Percentiles rank a stretch among this genome's conserved stretches.
phyloP scores from a whole-genome alignment of 164 flowering plant genomes.

The Chimonanthus praecox region DNA sequence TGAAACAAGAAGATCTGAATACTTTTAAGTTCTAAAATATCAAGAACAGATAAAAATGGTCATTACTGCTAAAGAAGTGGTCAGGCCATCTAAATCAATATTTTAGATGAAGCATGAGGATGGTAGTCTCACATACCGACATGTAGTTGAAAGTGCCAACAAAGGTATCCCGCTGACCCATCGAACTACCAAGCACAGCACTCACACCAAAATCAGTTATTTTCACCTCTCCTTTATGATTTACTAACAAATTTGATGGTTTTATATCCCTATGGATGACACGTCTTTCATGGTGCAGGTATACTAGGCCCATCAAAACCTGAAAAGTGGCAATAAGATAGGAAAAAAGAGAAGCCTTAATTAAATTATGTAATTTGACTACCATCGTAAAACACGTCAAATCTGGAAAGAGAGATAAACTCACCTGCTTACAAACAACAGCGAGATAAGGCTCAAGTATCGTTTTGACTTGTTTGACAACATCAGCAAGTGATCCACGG shows the following conservation, averaged over 20 bases:
- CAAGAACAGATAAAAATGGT: neutral
- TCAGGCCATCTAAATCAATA: too few relatives aligned
- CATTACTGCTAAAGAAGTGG: too few relatives aligned
- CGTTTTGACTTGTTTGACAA: constrained; percentile 82
- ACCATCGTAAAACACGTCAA: neutral
- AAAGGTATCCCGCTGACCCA: constrained; percentile 95
- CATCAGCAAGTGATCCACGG: constrained; percentile 87
- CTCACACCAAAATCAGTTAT: constrained; percentile 99
- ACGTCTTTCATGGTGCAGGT: constrained; percentile 88
- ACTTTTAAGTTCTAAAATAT: neutral
- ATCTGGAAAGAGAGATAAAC: neutral
- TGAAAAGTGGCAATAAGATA: constrained; percentile 17
- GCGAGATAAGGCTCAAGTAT: constrained; percentile 98
- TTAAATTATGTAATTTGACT: neutral
- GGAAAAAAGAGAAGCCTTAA: neutral
- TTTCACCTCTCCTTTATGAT: constrained; percentile 92
- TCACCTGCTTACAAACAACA: constrained; percentile 89
- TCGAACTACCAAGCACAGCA: constrained; percentile 79
- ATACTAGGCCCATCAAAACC: constrained; percentile 91
- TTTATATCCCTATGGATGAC: constrained; percentile 96
- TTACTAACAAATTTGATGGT: constrained; percentile 92
- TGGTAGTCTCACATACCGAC: constrained; percentile 60
- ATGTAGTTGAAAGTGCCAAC: constrained; percentile 98
- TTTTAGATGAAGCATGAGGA: neutral
- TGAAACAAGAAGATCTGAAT: constrained; percentile 18